phyloP scores from a whole-genome alignment of 192 early-diverging fungal species.

The Gigaspora rosea region DNA sequence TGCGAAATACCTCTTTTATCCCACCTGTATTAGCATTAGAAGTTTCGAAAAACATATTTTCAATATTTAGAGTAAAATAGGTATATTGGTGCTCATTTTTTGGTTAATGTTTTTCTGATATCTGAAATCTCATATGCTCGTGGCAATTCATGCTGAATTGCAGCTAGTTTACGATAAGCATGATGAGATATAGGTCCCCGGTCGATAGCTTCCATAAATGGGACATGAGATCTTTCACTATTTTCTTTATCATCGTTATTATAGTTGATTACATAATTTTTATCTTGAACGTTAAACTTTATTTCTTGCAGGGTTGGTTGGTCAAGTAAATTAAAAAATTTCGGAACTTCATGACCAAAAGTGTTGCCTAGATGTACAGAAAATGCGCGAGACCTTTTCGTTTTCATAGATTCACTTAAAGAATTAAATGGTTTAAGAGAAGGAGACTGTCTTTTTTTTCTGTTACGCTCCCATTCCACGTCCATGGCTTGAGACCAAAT shows the following conservation, averaged over 20 bases:
- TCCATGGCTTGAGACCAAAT: not conserved
- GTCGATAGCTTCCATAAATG: not conserved
- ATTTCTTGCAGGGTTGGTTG: not conserved
- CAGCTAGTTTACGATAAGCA: too few species aligned
- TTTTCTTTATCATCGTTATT: not conserved
- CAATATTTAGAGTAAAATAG: slow-evolving; percentile 3
- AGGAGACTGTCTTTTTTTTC: not conserved
- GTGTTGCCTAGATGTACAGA: not conserved
- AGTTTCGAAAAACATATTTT: too few species aligned
- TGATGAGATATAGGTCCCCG: not conserved
- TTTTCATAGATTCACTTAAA: not conserved
- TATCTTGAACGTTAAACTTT: not conserved
- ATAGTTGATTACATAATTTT: not conserved
- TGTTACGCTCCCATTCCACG: not conserved
- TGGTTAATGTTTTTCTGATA: too few species aligned
- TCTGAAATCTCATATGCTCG: too few species aligned
- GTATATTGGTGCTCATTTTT: too few species aligned
- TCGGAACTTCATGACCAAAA: not conserved
- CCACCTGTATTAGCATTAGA: too few species aligned
- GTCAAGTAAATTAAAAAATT: not conserved
- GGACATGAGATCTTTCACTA: too few species aligned
- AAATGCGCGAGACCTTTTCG: not conserved
- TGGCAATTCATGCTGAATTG: too few species aligned
- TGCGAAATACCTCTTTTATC: too few species aligned
- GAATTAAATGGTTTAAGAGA: slow-evolving; percentile 6